Percentiles rank a stretch among this genome's conserved stretches.
Evolutionary conservation across 176 grass and related monocot genomes (phyloP).

Genomic region (Zoysia pacifica): DNA sequence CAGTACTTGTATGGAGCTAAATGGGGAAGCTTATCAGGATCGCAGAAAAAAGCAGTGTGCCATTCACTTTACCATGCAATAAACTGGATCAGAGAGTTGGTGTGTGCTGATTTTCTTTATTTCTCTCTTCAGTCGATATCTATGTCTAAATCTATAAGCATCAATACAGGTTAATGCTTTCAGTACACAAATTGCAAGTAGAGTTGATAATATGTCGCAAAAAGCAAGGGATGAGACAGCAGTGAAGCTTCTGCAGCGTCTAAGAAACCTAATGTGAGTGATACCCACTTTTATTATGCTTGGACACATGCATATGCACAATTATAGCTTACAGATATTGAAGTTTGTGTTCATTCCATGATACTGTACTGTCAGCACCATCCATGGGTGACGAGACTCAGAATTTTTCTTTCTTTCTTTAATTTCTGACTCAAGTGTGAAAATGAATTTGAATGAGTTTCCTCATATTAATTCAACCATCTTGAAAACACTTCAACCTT

Average conservation of each 20-base stretch:
- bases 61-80: conserved; percentile 87
- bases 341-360: conserved; percentile 20
- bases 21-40: conserved; percentile 60
- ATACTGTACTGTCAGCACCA: conserved; percentile 20
- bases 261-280: conserved; percentile 90
- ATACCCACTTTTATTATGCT: conserved; percentile 10
- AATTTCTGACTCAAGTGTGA: conserved; percentile 25
- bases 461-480: neutral
- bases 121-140: conserved; percentile 21
- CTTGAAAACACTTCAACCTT: too few species aligned
- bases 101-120: conserved; percentile 47
- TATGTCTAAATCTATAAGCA: conserved; percentile 44
- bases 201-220: conserved; percentile 59
- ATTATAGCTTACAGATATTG: conserved; percentile 27
- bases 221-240: conserved; percentile 62
- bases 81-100: conserved; percentile 96
- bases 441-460: conserved; percentile 5
- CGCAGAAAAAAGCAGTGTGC: conserved; percentile 70
- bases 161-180: conserved; percentile 86
- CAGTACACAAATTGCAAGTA: conserved; percentile 68
- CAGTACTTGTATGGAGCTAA: conserved; percentile 71
- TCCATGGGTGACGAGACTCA: neutral
- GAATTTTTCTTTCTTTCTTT: neutral
- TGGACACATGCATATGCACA: conserved; percentile 25
- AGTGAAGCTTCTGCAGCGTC: conserved; percentile 73